A percentile compares a stretch with the other conserved stretches of the same genome.
Evolutionary conservation across 2,329 filamentous ascomycete genomes (phyloP).

Genomic region (Ophiostoma montium): DNA sequence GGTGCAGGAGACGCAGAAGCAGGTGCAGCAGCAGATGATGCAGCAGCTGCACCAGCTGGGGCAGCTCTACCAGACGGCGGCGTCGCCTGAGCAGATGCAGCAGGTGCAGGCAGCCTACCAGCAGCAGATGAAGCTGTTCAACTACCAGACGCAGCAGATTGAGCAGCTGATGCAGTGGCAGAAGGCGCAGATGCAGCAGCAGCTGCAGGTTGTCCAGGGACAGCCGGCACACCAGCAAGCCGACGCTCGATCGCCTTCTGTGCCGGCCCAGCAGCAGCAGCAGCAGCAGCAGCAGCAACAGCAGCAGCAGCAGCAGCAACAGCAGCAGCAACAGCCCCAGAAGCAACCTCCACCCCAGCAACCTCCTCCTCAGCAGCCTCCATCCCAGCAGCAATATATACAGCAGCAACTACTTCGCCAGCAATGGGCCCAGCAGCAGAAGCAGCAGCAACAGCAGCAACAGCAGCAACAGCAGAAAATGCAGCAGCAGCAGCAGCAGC

Average conservation of each 20-base stretch:
- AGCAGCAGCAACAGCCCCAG: background rate
- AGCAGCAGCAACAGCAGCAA: slow-evolving; percentile 6
- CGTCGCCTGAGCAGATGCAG: background rate
- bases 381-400: slow-evolving; percentile 3
- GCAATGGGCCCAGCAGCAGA: slow-evolving; percentile 4
- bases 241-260: too few species aligned
- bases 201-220: background rate
- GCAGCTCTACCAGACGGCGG: background rate
- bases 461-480: background rate
- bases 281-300: slow-evolving; percentile 4
- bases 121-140: background rate
- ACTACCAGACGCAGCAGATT: background rate
- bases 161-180: background rate
- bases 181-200: background rate
- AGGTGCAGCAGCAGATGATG: background rate
- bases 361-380: slow-evolving; percentile 2
- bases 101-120: background rate
- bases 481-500: background rate
- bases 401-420: background rate
- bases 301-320: background rate
- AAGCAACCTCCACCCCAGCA: slow-evolving; percentile 1
- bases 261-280: background rate
- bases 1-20: background rate
- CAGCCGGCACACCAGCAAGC: too few species aligned
- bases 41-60: background rate